phyloP scores from a whole-genome alignment of 768 basidiomycete species.

The Tricholoma saponaceum region DNA sequence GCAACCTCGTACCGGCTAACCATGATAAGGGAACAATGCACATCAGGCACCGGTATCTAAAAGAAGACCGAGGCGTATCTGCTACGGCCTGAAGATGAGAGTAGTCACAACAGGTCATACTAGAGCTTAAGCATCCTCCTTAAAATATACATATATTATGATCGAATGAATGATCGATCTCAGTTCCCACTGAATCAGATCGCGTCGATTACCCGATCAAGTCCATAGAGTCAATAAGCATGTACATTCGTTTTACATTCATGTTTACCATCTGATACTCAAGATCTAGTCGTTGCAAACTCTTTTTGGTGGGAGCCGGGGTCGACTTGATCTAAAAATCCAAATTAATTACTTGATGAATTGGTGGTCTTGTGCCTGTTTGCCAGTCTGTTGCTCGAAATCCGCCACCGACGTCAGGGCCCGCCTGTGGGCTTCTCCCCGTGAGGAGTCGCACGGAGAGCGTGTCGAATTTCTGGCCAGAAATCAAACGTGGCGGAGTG shows the following conservation, averaged over 20 bases:
- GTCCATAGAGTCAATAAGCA: background rate
- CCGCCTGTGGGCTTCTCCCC: slow-evolving; percentile 81
- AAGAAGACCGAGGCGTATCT: too few species aligned
- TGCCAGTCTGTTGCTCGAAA: slow-evolving; percentile 61
- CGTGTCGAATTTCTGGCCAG: slow-evolving; percentile 74
- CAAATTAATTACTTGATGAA: slow-evolving; percentile 50
- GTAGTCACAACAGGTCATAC: too few species aligned
- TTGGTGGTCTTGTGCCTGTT: slow-evolving; percentile 69
- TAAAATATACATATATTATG: background rate
- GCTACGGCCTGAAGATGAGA: background rate
- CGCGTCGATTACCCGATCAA: background rate
- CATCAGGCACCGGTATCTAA: too few species aligned
- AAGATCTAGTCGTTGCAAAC: slow-evolving; percentile 55
- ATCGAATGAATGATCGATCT: slow-evolving; percentile 1
- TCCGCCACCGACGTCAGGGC: slow-evolving; percentile 68
- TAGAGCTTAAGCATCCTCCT: background rate
- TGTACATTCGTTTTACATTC: background rate
- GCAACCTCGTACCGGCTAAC: too few species aligned
- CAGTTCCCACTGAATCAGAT: background rate
- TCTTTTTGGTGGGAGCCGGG: slow-evolving; percentile 32
- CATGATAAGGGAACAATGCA: too few species aligned
- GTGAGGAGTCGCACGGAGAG: slow-evolving; percentile 76
- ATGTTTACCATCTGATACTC: background rate
- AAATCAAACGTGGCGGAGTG: slow-evolving; percentile 85
- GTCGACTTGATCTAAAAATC: slow-evolving; percentile 27